phyloP scores from a whole-genome alignment of 192 early-diverging fungal species.

The Gamsiella multidivaricata region DNA sequence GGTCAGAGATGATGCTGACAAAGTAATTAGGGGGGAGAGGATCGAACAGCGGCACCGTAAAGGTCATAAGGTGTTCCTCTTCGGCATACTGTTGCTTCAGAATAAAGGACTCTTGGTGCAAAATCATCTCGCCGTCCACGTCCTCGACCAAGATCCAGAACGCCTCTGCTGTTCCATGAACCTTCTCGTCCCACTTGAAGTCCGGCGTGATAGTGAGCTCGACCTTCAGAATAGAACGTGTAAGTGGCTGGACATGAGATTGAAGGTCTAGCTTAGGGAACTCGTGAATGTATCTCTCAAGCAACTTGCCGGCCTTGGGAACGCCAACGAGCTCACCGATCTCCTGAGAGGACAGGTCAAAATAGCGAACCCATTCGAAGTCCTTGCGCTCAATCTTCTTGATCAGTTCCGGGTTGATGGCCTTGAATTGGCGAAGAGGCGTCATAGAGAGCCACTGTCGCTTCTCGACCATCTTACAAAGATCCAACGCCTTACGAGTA shows the following conservation, averaged over 20 bases:
- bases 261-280: conserved; percentile 93
- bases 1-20: conserved; percentile 90
- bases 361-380: conserved; percentile 94
- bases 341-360: conserved; percentile 91
- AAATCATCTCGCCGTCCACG: conserved; percentile 87
- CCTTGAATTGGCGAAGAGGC: conserved; percentile 92
- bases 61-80: conserved; percentile 88
- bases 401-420: conserved; percentile 83
- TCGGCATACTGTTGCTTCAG: conserved; percentile 84
- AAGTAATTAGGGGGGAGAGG: conserved; percentile 98
- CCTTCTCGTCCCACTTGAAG: conserved; percentile 93
- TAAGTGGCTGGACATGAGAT: conserved; percentile 93
- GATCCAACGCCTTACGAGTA: conserved; percentile 86
- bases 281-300: conserved; percentile 91
- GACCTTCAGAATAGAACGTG: conserved; percentile 88
- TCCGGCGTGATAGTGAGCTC: conserved; percentile 94
- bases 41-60: conserved; percentile 92
- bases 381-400: conserved; percentile 92
- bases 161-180: conserved; percentile 83
- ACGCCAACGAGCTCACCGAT: conserved; percentile 90
- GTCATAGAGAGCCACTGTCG: conserved; percentile 96
- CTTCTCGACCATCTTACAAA: conserved; percentile 98
- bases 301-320: conserved; percentile 88
- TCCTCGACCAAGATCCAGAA: conserved; percentile 98
- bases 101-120: conserved; percentile 93